Evolutionary conservation across 495 filamentous ascomycete genomes (phyloP), one percentile per base, ranked within the genome.

Genomic region (Penicillium robsamsonii): DNA sequence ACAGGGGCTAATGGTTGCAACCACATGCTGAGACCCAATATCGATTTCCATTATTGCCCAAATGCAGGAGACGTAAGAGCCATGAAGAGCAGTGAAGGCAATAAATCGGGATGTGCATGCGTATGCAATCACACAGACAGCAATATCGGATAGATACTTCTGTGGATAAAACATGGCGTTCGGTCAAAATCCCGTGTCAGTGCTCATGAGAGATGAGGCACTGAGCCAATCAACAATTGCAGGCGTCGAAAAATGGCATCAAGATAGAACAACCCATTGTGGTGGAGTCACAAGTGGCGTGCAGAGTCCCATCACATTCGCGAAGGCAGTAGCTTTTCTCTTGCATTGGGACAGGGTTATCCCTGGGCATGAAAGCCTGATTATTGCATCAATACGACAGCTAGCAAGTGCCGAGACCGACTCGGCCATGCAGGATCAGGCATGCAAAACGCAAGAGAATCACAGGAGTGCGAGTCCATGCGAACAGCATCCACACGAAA

Each of bases 391-490:
- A 53, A 58, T 56, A 62, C 69, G 74, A 71, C 74, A 75, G 66
- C 70, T 77, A 70, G 75, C 70, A 70, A 58, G 57, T 63, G 54
- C 48, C 57, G 52, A 64, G 56, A 71, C 62, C 56, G 61, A 64
- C 56, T 64, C 64, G 65, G 60, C 63, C 57, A 71, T 75, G 73
- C 74, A 77, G 62, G 71, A 71, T 66, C 68, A 66, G 67, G 65
- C 58, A 70, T 67, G 65, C 64, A 66, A 57, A 53, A 64, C 58
- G 60, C 60, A 66, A 66, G 56, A 64, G 33, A 40, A 64, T 68
- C 65, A 66, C 58, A 60, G 49, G 56, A 60, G 53, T 56, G 46
- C 53, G 56, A 58, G 41, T 62, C 55, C 57, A 69, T 69, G 66
- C 66, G 64, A 69, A 66, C 66, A 46, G 45, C 40, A 66, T 69